phyloP scores from a whole-genome alignment of 2,329 filamentous ascomycete genomes.

The Gaeumannomyces sp. region DNA sequence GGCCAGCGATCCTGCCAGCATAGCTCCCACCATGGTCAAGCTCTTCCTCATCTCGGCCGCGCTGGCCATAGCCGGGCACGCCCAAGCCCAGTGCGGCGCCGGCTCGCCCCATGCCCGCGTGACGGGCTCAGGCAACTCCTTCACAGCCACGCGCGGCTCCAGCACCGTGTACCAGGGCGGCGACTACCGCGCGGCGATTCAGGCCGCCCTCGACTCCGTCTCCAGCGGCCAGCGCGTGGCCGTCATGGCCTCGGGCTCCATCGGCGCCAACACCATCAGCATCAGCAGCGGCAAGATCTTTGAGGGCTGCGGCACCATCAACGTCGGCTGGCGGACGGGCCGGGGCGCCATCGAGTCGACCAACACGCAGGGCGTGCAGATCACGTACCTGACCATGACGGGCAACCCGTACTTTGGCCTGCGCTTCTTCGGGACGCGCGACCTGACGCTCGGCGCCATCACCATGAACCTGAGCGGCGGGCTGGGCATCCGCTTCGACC shows the following conservation, averaged over 20 bases:
- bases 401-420: slow-evolving; percentile 52
- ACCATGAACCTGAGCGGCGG: slow-evolving; percentile 49
- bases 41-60: slow-evolving; percentile 29
- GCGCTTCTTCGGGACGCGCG: slow-evolving; percentile 45
- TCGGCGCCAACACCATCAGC: slow-evolving; percentile 45
- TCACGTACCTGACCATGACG: slow-evolving; percentile 51
- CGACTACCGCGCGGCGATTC: slow-evolving; percentile 48
- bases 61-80: slow-evolving; percentile 33
- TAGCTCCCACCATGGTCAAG: neutral
- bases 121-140: slow-evolving; percentile 38
- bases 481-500: slow-evolving; percentile 51
- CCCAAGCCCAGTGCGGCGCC: slow-evolving; percentile 39
- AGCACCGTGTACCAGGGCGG: slow-evolving; percentile 43
- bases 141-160: slow-evolving; percentile 37
- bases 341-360: slow-evolving; percentile 49
- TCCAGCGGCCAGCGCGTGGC: slow-evolving; percentile 44
- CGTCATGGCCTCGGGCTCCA: slow-evolving; percentile 48
- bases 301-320: slow-evolving; percentile 52
- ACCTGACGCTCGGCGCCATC: slow-evolving; percentile 43
- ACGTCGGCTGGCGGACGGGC: slow-evolving; percentile 33
- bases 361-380: slow-evolving; percentile 39
- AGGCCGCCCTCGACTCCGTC: slow-evolving; percentile 46
- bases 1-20: too few species aligned
- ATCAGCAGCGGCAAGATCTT: slow-evolving; percentile 49
- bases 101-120: slow-evolving; percentile 39